phyloP scores from a whole-genome alignment of 441 rosid species.

The California macrophylla region DNA sequence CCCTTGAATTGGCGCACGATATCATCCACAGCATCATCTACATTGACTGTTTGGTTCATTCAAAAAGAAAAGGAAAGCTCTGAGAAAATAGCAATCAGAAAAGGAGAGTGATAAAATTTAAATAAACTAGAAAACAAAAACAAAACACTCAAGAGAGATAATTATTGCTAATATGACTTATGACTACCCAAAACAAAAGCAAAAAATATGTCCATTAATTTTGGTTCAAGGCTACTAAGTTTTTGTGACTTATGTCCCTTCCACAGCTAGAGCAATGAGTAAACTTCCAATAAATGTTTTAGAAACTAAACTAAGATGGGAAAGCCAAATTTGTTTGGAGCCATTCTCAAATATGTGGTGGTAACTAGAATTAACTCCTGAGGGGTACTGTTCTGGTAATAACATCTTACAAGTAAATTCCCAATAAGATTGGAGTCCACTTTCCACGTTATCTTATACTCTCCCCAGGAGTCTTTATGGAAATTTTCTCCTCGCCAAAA shows the following conservation, averaged over 20 bases:
- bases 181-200: background rate
- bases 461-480: background rate
- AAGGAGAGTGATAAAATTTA: background rate
- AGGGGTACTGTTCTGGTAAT: background rate
- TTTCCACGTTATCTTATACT: background rate
- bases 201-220: background rate
- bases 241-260: background rate
- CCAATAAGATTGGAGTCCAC: background rate
- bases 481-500: background rate
- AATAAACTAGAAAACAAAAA: conserved; percentile 13
- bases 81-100: conserved; percentile 1
- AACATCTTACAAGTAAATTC: background rate
- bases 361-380: background rate
- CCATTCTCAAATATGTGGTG: background rate
- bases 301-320: background rate
- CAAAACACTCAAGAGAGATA: background rate
- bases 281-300: background rate
- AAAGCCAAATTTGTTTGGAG: background rate
- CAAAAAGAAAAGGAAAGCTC: conserved; percentile 4
- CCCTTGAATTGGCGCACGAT: conserved; percentile 85
- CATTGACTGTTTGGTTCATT: conserved; percentile 53
- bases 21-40: conserved; percentile 96
- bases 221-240: background rate
- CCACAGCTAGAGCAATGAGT: background rate
- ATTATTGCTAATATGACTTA: background rate